These are phyloP conservation scores for Elsinoe perseae DNA, from an alignment of 2,329 filamentous ascomycete species.

Conservation along the genomic window DNA sequence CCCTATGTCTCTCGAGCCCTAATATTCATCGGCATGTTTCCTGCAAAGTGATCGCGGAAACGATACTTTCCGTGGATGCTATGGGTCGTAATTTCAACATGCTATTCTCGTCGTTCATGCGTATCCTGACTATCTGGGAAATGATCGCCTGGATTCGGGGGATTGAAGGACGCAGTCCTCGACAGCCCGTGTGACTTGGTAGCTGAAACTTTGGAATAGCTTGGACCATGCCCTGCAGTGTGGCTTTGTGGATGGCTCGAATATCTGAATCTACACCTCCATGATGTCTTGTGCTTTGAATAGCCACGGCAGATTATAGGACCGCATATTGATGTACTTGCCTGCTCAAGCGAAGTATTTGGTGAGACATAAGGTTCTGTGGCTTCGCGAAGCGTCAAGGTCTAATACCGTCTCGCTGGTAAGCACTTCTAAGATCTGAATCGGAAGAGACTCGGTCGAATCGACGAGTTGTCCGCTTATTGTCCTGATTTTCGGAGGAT, in stretches of 20 bases:
- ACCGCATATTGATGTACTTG: background rate
- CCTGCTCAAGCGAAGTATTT: background rate
- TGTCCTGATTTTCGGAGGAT: too few species aligned
- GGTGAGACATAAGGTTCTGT: background rate
- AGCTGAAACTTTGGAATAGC: background rate
- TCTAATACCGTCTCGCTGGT: background rate
- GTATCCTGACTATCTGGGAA: background rate
- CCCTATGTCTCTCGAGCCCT: background rate
- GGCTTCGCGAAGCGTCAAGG: background rate
- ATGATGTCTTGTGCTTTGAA: background rate
- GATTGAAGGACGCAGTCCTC: background rate
- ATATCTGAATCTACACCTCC: background rate
- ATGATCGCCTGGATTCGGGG: background rate
- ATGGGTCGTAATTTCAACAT: background rate
- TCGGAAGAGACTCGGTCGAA: background rate
- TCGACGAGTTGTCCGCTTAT: background rate
- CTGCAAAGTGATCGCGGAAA: background rate
- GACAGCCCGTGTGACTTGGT: background rate
- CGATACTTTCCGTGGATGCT: background rate
- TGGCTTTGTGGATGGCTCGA: background rate
- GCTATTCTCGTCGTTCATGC: background rate
- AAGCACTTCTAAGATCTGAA: background rate
- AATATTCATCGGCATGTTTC: background rate
- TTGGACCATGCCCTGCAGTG: background rate
- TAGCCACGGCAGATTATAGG: background rate